A percentile compares a stretch with the other conserved stretches of the same genome.
phyloP scores from a whole-genome alignment of 305 asterid species.

The Euphrasia arctica region DNA sequence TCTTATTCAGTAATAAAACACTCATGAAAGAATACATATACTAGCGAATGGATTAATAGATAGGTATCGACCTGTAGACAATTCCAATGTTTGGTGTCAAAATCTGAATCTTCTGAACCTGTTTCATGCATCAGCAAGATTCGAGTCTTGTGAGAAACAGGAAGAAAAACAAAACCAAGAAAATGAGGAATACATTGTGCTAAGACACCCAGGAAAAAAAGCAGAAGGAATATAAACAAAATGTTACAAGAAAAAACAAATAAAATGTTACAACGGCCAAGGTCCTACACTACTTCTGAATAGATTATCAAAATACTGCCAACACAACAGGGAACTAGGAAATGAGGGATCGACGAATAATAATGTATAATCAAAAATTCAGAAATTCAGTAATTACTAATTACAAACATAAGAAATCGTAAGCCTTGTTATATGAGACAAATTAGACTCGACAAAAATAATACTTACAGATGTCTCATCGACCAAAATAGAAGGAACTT shows the following conservation, averaged over 20 bases:
- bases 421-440: not conserved
- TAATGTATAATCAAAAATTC: not conserved
- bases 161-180: not conserved
- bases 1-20: slow-evolving; percentile 2
- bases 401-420: not conserved
- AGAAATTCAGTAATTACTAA: not conserved
- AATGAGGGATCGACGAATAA: not conserved
- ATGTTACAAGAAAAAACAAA: not conserved
- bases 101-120: slow-evolving; percentile 95
- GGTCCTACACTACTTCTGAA: not conserved
- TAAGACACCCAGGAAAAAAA: not conserved
- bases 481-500: slow-evolving; percentile 93
- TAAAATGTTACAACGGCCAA: not conserved
- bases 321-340: not conserved
- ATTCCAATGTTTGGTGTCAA: slow-evolving; percentile 94
- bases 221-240: no score
- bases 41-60: not conserved
- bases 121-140: slow-evolving; percentile 17
- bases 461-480: slow-evolving; percentile 92
- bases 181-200: not conserved
- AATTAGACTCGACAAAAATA: not conserved
- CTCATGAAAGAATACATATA: no score
- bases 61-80: slow-evolving; percentile 66
- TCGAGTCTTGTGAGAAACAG: not conserved
- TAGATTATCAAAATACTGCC: not conserved